Base-by-base conservation (phyloP, 225 moss, liverwort and hornwort genomes). In the Takakia lepidozioides region DNA sequence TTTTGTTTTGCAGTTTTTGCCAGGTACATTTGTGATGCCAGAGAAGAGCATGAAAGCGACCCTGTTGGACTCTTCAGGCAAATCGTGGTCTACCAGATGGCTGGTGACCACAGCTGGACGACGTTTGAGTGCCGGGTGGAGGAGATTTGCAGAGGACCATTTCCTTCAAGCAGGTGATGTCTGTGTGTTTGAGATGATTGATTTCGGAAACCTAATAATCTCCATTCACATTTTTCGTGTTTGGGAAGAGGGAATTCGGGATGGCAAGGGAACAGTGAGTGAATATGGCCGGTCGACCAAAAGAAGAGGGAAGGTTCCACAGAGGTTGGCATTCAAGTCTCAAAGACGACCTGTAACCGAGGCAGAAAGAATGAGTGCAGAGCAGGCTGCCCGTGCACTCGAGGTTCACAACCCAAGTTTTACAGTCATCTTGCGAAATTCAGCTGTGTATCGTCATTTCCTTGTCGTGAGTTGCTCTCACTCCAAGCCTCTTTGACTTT, bases 61-160 rank as follows among this genome's bases (percentile, higher is more conserved):
- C n/a, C n/a, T n/a, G n/a, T n/a, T n/a, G n/a, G 75, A 75, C 58
- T 49, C 61, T 34, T 61, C 75, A 21, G 65, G 69, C 32, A 57
- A 62, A 54, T 43, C 65, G 28, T 75, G 75, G 75, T 21, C 24
- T 46, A 65, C 61, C 61, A 75, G 69, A 46, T 75, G 75, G 75
- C 75, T 75, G 40, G 75, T 75, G 20, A 75, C 69, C 62, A 64
- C 70, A 14, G 65, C 65, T 34, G 75, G 75, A 49, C 61, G 65
- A 54, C 69, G 75, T 17, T 46, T 75, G 25, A 75, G 75, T 46
- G 75, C 75, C 50, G 75, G 75, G 41, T 75, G 75, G 75, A 69
- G 69, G 49, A 65, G 61, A 59, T 75, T 75, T 66, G 69, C 75
- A 20, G 69, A 69, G 46, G 75, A 75, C 37, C 75, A 75, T 48